These are phyloP conservation scores for Ogataea saltuana DNA, from an alignment of 805 yeast species.

Conservation along the genomic window DNA sequence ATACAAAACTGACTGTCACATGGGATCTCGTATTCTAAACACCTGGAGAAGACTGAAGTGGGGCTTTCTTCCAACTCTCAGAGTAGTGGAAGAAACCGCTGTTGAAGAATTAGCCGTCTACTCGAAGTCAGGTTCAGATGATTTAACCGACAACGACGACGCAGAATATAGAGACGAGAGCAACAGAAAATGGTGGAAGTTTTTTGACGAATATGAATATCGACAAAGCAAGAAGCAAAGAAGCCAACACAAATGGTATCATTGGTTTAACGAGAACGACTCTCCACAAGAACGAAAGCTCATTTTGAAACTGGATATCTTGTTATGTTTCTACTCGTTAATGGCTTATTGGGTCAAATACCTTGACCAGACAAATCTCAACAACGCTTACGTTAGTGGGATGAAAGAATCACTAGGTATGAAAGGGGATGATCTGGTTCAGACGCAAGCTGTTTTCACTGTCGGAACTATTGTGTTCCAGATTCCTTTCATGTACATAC, in stretches of 20 bases:
- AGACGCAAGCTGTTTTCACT: constrained; percentile 31
- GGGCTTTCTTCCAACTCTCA: constrained; percentile 2
- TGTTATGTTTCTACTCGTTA: constrained; percentile 53
- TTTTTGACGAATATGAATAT: constrained; percentile 62
- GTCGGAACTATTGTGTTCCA: constrained; percentile 58
- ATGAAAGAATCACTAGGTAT: constrained; percentile 52
- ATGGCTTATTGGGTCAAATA: constrained; percentile 69
- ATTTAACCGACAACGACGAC: not conserved
- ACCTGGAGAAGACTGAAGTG: constrained; percentile 2
- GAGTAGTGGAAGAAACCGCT: not conserved
- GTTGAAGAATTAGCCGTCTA: not conserved
- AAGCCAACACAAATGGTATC: constrained; percentile 45
- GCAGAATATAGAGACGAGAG: constrained; percentile 13
- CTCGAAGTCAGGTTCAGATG: not conserved
- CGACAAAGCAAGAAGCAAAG: constrained; percentile 31
- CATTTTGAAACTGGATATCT: constrained; percentile 52
- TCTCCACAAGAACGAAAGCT: constrained; percentile 50
- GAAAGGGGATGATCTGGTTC: constrained; percentile 29
- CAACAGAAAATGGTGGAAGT: constrained; percentile 44
- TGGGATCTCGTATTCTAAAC: not conserved
- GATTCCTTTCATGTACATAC: constrained; percentile 44
- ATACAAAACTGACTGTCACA: not conserved
- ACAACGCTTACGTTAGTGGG: constrained; percentile 65
- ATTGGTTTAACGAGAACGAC: constrained; percentile 51
- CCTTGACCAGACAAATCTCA: constrained; percentile 55